phyloP scores from a whole-genome alignment of 1,284 basidiomycete species.

The Hemileia vastatrix region DNA sequence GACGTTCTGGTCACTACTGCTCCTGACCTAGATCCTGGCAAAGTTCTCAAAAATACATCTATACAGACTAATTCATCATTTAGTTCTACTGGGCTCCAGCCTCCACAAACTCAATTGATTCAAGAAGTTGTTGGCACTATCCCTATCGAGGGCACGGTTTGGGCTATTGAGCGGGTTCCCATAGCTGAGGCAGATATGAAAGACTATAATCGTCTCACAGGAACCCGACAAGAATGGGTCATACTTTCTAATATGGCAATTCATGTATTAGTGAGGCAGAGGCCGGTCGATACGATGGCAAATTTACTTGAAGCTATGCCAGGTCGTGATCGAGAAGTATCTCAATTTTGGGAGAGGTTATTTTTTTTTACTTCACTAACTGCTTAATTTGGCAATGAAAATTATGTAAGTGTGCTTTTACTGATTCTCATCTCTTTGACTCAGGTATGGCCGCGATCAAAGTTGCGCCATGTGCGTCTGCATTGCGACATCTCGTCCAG shows the following conservation, averaged over 20 bases:
- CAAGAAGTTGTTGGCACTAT: conserved; percentile 62
- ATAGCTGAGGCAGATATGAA: conserved; percentile 41
- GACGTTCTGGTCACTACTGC: conserved; percentile 66
- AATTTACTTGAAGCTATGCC: conserved; percentile 44
- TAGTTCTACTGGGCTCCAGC: conserved; percentile 47
- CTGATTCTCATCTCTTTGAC: neutral
- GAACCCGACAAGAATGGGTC: conserved; percentile 66
- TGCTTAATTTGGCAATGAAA: neutral
- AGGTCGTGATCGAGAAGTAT: conserved; percentile 27
- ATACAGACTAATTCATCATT: conserved; percentile 29
- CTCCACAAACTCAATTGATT: conserved; percentile 56
- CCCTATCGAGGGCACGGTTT: conserved; percentile 67
- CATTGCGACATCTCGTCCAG: conserved; percentile 48
- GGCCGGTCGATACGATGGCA: conserved; percentile 69
- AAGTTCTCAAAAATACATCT: conserved; percentile 49
- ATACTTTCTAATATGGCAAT: conserved; percentile 75
- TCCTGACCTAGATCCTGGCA: conserved; percentile 58
- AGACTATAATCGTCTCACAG: conserved; percentile 54
- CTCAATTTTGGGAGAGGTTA: conserved; percentile 39
- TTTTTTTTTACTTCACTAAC: conserved; percentile 3
- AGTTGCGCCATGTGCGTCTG: conserved; percentile 84
- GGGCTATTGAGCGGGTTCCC: conserved; percentile 56
- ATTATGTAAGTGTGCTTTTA: neutral
- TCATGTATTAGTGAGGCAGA: conserved; percentile 68
- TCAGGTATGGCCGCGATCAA: conserved; percentile 74